Base-by-base conservation (phyloP, 257 asterid genomes). In the Plantago major region DNA sequence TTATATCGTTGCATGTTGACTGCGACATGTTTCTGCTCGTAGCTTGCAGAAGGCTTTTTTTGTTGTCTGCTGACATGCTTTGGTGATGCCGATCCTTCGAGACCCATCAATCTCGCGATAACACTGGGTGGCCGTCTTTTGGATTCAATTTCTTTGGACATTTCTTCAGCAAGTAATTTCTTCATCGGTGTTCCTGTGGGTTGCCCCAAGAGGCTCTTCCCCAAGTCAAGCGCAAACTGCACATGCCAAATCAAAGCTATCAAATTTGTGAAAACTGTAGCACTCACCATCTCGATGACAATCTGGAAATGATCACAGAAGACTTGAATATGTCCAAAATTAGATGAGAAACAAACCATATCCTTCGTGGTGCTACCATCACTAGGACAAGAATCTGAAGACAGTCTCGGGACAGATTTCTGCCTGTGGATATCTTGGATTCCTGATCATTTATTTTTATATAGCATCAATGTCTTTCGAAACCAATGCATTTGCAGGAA, bases 81-180 rank as follows among this genome's bases (percentile, higher is more conserved):
- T 0, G 85, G 86, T 55, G 88, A 74, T 37, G 90, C 95, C 60
- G 85, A 74, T 58, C 87, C 87, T 63, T 87, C 99, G 13, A 89
- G 81, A 59, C 96, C 97, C 94, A 84, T 93, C 74, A 93, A 74
- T 75, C 82, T 76, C 66, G 96, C 97, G 65, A 93, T 69, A 42
- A 83, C 78, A 66, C 81, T 78, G 2, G 89, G 92, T 0, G 84
- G 56, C 46, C 84, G 71, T 74, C 78, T 83, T 78, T 75, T 87
- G 28, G 76, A 14, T 67, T 83, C 94, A 19, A 58, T 78, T 70
- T 93, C 94, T 74, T 74, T 79, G 7, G 85, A 69, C 87, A 87
- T 83, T 75, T 93, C 97, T 66, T 76, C 83, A 11, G 88, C 91
- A 65, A 85, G 84, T 45, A 89, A 74, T 71, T 77, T 83, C 81